Base-by-base conservation (phyloP, 176 grass and related monocot genomes). In the Metroxylon sagu region DNA sequence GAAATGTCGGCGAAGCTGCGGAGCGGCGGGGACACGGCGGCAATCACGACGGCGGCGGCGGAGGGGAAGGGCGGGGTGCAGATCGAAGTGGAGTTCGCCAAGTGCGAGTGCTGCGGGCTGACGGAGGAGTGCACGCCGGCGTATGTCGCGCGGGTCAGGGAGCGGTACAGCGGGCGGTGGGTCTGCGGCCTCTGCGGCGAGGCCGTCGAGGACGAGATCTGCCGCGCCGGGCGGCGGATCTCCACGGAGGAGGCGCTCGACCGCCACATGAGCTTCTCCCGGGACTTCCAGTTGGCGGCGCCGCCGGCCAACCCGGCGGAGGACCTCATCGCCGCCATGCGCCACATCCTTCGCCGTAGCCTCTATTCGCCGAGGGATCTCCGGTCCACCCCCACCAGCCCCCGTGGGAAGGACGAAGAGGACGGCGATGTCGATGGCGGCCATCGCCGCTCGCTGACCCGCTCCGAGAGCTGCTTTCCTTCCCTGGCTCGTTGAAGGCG, bases 161-260 rank as follows among this genome's bases (percentile, higher is more conserved):
- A 15, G 49, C 62, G 49, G 48, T 50, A 51, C 62, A 19, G 49
- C 16, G 62, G 62, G 6, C 25, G 15, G 62, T 65, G 62, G 62
- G 62, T 65, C 15, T 65, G 62, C 49, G 62, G 62, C 49, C 62
- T 65, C 16, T 65, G 62, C 62, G 62, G 62, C 62, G 48, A 65
- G 49, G 62, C 62, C 49, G 16, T 65, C 23, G 25, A 65, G 49
- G 62, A 65, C 62, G 62, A 65, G 62, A 26, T 65, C 62, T 48
- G 49, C 62, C 62, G 62, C 62, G 62, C 62, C 5, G 62, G 49
- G 62, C 62, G 62, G 48, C 19, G 49, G 62, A 52, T 65, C 48
- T 65, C 62, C 48, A 65, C 49, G 18, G 62, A 65, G 35, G 62
- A 65, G 62, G 62, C 62, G 16, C 62, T 65, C 49, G 39, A 25